Conservation (phyloP, 2,329 filamentous ascomycete species). For the Ophiostoma sp. region DNA sequence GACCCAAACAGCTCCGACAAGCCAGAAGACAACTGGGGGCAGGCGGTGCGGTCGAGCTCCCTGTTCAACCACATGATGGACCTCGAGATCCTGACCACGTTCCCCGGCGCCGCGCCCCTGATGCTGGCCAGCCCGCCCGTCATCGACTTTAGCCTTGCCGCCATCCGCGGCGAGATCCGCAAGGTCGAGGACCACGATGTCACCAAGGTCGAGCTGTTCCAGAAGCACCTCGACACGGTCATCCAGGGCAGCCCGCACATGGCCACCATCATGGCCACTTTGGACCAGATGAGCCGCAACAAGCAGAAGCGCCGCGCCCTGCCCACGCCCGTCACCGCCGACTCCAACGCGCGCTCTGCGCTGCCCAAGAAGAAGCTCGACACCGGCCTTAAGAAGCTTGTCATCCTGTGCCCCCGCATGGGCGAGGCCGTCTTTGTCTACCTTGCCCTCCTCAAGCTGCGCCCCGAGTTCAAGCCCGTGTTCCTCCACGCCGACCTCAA, state of each 20-base stretch:
- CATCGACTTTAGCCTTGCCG: conserved; percentile 74
- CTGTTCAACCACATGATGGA: conserved; percentile 28
- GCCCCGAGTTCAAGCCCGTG: conserved; percentile 22
- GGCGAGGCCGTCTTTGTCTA: conserved; percentile 29
- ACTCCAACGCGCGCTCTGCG: conserved; percentile 10
- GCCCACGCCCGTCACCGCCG: conserved; percentile 14
- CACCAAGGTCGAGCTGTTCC: conserved; percentile 25
- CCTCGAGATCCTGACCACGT: conserved; percentile 28
- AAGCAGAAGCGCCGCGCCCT: conserved; percentile 19
- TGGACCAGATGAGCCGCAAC: conserved; percentile 27
- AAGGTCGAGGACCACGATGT: conserved; percentile 24
- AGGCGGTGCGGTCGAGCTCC: conserved; percentile 26
- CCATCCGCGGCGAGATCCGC: conserved; percentile 25
- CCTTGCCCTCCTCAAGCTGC: conserved; percentile 26
- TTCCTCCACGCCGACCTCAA: conserved; percentile 28
- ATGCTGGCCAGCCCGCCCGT: conserved; percentile 53
- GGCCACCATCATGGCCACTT: conserved; percentile 22
- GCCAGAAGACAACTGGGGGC: conserved; percentile 25
- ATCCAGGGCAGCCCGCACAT: conserved; percentile 26
- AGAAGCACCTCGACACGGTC: conserved; percentile 25
- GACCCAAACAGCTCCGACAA: no score
- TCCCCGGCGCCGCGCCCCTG: conserved; percentile 36
- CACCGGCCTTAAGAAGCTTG: conserved; percentile 28
- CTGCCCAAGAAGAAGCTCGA: conserved; percentile 20
- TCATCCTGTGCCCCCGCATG: conserved; percentile 28